phyloP scores from a whole-genome alignment of 73 alveolate genomes.

The Blepharisma stoltei region DNA sequence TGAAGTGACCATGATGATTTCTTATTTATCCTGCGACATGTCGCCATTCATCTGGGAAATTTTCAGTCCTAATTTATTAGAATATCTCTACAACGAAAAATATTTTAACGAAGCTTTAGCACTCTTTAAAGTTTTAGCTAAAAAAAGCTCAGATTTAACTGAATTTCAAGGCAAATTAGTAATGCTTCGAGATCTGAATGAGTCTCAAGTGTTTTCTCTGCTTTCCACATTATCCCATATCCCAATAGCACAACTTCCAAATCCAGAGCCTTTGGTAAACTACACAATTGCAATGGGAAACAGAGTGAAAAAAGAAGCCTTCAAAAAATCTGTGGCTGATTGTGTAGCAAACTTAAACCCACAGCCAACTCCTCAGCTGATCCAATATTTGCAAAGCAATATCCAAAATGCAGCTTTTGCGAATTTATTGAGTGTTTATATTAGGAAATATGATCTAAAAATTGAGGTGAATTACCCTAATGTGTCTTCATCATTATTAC shows the following conservation, averaged over 20 bases:
- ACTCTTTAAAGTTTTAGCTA: background rate
- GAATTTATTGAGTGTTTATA: background rate
- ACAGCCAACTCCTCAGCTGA: background rate
- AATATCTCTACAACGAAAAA: slow-evolving; percentile 1
- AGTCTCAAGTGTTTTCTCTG: background rate
- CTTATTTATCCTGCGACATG: too few relatives aligned
- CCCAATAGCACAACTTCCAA: background rate
- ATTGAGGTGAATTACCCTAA: background rate
- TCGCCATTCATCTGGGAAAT: too few relatives aligned
- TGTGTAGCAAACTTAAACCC: background rate
- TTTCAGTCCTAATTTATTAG: background rate
- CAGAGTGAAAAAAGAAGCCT: slow-evolving; percentile 19
- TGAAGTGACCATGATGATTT: too few relatives aligned
- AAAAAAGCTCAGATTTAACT: background rate
- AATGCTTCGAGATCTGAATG: background rate
- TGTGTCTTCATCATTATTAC: background rate
- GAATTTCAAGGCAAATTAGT: background rate
- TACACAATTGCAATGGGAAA: background rate
- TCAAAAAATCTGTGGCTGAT: background rate
- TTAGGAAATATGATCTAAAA: slow-evolving; percentile 8
- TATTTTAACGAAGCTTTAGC: background rate
- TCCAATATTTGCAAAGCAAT: background rate
- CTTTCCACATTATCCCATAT: background rate
- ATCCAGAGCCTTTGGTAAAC: background rate
- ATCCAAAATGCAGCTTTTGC: background rate